Evolutionary conservation across 2,329 filamentous ascomycete species (phyloP).

Genomic region (Blastomyces gilchristii): DNA sequence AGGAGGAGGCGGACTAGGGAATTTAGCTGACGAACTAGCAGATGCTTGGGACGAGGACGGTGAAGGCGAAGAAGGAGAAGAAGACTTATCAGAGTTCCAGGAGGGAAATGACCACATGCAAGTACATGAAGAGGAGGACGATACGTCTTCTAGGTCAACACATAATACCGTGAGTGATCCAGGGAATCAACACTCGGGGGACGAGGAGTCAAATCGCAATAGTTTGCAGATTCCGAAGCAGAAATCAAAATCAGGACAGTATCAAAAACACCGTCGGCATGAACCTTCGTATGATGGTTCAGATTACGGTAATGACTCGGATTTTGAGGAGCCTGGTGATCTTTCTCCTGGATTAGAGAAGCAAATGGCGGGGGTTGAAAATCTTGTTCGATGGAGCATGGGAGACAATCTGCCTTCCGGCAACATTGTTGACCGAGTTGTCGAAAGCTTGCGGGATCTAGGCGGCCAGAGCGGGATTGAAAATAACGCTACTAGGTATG

Average conservation of each 20-base stretch:
- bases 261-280: conserved; percentile 28
- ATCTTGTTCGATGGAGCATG: conserved; percentile 43
- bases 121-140: conserved; percentile 24
- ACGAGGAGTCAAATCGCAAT: conserved; percentile 8
- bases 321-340: conserved; percentile 43
- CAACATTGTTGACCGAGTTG: conserved; percentile 43
- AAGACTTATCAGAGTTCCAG: conserved; percentile 32
- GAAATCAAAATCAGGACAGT: conserved; percentile 28
- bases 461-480: conserved; percentile 48
- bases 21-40: conserved; percentile 53
- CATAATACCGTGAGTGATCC: conserved; percentile 20
- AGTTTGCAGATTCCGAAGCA: conserved; percentile 24
- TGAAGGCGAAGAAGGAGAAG: conserved; percentile 37
- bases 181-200: conserved; percentile 4
- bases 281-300: conserved; percentile 47
- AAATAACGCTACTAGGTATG: conserved; percentile 46
- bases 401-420: conserved; percentile 45
- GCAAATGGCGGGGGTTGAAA: conserved; percentile 47
- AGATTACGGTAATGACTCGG: conserved; percentile 48
- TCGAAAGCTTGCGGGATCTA: conserved; percentile 43
- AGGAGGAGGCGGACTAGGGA: conserved; percentile 45
- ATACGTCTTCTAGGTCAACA: conserved; percentile 20
- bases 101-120: conserved; percentile 20
- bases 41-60: conserved; percentile 47
- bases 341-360: conserved; percentile 46